Conservation (phyloP, 768 basidiomycete species). For the Lentinula aciculospora region DNA sequence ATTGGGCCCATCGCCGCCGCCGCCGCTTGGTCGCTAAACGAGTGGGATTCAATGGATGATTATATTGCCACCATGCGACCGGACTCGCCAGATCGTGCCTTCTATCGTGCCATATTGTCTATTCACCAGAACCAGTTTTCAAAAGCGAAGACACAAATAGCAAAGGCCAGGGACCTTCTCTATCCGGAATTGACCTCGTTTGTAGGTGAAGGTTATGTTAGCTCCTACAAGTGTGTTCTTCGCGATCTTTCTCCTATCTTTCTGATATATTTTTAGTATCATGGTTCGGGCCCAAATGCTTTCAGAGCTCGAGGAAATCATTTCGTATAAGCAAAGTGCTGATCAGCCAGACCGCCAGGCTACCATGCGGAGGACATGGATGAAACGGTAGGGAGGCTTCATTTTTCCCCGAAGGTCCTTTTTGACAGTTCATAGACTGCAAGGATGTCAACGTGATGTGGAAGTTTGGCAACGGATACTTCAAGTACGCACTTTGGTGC, state of each 20-base stretch:
- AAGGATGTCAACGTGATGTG: conserved; percentile 96
- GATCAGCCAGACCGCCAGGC: conserved; percentile 92
- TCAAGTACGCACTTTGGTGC: conserved; percentile 90
- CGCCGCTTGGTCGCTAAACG: conserved; percentile 92
- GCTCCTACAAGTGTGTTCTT: conserved; percentile 81
- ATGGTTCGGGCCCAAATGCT: conserved; percentile 99
- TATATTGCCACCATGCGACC: conserved; percentile 91
- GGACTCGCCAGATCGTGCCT: conserved; percentile 91
- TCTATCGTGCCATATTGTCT: conserved; percentile 92
- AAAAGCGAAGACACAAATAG: conserved; percentile 85
- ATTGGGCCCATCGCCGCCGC: conserved; percentile 97
- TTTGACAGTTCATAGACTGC: conserved; percentile 45
- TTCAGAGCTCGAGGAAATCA: conserved; percentile 96
- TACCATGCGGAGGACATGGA: conserved; percentile 93
- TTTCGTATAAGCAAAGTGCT: conserved; percentile 88
- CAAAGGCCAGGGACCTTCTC: conserved; percentile 86
- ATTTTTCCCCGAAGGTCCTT: neutral
- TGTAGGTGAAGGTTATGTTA: conserved; percentile 94
- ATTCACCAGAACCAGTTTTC: conserved; percentile 96
- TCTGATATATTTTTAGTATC: conserved; percentile 42
- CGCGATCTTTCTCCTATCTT: neutral
- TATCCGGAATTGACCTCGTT: conserved; percentile 89
- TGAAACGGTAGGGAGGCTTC: conserved; percentile 65
- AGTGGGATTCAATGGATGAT: conserved; percentile 98
- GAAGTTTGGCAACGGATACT: conserved; percentile 99